Evolutionary conservation across 2,329 filamentous ascomycete species (phyloP), one percentile per base, ranked within the genome.

Genomic region (Cercospora sp.): DNA sequence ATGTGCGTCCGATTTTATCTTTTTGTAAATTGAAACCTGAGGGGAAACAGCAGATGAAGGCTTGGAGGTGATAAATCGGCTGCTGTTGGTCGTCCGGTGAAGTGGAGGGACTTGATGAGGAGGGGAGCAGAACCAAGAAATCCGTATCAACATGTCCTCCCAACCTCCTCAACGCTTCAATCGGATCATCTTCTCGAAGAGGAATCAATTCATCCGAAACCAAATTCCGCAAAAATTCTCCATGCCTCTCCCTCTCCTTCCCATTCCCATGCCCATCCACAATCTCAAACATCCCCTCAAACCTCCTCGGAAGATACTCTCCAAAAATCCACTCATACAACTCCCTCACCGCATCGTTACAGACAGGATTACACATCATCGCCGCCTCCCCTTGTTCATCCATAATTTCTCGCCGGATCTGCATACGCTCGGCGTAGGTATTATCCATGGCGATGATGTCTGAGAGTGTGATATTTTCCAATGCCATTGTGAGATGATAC

Each of bases 401-500:
- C 33, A 89, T 81, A 13, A 87, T 76, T 5, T 79, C 65, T 12
- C 80, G 78, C 1, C 88, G 85, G 28, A 87, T 78, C 1, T 76
- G 63, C 60, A 89, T 79, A 18, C 87, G 84, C 0, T 82, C 75
- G 20, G 80, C 77, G 75, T 89, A 89, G 7, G 84, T 89, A 45
- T 85, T 84, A 77, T 90, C 88, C 77, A 89, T 85, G 18, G 78
- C 81, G 42, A 90, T 78, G 16, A 89, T 81, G 9, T 87, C 82
- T n/a, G 84, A 86, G 0, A 85, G 75, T 8, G 82, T 74, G 13
- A 83, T 81, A 55, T 80, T 85, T 73, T 87, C 82, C 26, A 89
- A 80, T 3, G 82, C 87, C 88, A 90, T 90, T 5, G 87, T 89
- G 61, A 90, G 76, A 73, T 89, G 84, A 73, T 87, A 90, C 72